A percentile compares a stretch with the other conserved stretches of the same genome.
These are phyloP conservation scores for Saksenaea vasiformis DNA, from an alignment of 371 early-diverging fungal species.

Conservation along the genomic window DNA sequence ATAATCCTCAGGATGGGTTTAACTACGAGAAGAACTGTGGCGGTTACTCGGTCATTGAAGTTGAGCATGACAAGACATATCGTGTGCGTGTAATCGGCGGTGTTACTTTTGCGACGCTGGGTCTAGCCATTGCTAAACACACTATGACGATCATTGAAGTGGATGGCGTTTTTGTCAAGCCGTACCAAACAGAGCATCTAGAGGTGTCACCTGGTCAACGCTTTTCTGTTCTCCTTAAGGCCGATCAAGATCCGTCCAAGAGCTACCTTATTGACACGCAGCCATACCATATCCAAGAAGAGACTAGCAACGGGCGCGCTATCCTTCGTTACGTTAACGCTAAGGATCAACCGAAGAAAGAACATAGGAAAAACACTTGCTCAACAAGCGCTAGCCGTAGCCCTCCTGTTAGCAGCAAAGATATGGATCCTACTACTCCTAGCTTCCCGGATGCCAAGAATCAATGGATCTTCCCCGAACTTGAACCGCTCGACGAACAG, in stretches of 20 bases:
- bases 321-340: constrained; percentile 14
- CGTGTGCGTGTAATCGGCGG: constrained; percentile 34
- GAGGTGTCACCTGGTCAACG: constrained; percentile 7
- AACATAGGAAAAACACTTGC: background rate
- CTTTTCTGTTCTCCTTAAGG: constrained; percentile 3
- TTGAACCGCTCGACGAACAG: constrained; percentile 8
- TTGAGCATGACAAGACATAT: constrained; percentile 28
- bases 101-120: constrained; percentile 24
- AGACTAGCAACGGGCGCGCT: constrained; percentile 18
- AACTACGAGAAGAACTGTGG: constrained; percentile 11
- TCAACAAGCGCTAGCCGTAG: background rate
- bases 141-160: constrained; percentile 38
- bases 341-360: background rate
- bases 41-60: constrained; percentile 30
- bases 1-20: constrained; percentile 8
- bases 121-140: constrained; percentile 30
- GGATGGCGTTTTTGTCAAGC: constrained; percentile 22
- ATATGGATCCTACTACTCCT: constrained; percentile 5
- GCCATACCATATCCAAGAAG: background rate
- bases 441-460: constrained; percentile 10
- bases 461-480: constrained; percentile 18
- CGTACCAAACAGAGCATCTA: background rate
- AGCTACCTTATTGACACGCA: constrained; percentile 22
- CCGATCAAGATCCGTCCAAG: constrained; percentile 9
- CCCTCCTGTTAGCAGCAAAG: background rate